Base-by-base conservation (phyloP, 1,139 yeast species). In the Suhomyces ambrosiae region DNA sequence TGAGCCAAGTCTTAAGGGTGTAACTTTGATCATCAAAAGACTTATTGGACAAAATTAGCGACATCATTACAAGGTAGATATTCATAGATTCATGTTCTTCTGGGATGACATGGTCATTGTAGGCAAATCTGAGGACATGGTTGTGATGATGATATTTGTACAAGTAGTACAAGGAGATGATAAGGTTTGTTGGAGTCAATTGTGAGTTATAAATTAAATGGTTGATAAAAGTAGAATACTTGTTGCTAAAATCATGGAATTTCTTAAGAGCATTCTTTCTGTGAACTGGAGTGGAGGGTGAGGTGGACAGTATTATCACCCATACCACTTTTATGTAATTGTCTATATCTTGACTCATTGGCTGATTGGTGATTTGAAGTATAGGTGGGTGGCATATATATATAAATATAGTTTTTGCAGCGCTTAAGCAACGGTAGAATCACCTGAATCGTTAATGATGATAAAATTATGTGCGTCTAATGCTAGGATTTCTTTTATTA, bases 1-100 rank as follows among this genome's bases (percentile, higher is more conserved):
- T 48, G 33, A 67, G 59, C 81, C 81, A 76, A 4, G 80, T 76
- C 45, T 74, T 74, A 45, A 74, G 58, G 1, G 80, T 74, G 45
- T 74, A 76, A 33, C 75, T 69, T 39, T 73, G 76, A 48, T 76
- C 81, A 50, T 76, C 78, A 41, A 59, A 64, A 11, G 71, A 59
- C 52, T 76, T 76, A 53, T 76, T 76, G 24, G 79, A 60, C 13
- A 76, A 53, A 37, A 76, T 60, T 32, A 75, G 57, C 14, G 76
- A 58, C 12, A 64, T 54, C 36, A 61, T 44, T 3, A 68, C 52
- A 26, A 63, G 37, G 45, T 66, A 63, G 26, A 56, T 57, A 5
- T 52, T 47, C 36, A 65, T 47, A 27, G 41, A 32, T 14, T 45
- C 50, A 9, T 33, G 33, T 10, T 37, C 44, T 12, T 39, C 40